A percentile compares a stretch with the other conserved stretches of the same genome.
Evolutionary conservation across 2,329 filamentous ascomycete species (phyloP).

Genomic region (Penicillium sp.): DNA sequence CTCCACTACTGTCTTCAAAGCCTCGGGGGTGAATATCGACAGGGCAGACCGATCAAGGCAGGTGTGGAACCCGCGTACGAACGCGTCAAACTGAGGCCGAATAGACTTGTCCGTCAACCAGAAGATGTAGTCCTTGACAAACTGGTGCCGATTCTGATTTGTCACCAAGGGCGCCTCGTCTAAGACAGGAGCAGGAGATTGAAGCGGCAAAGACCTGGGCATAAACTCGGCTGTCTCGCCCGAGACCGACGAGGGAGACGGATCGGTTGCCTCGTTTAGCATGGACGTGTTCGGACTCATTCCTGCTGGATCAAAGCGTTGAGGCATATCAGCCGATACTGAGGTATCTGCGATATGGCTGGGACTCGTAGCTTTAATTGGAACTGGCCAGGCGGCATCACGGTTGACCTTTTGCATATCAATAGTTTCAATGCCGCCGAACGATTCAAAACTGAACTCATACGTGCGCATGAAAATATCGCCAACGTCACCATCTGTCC

Average conservation of each 20-base stretch:
- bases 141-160: conserved; percentile 73
- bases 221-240: conserved; percentile 24
- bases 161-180: conserved; percentile 73
- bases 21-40: conserved; percentile 67
- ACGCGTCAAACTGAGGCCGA: conserved; percentile 74
- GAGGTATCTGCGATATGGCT: conserved; percentile 11
- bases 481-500: conserved; percentile 77
- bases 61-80: conserved; percentile 75
- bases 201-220: conserved; percentile 23
- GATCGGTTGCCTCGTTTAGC: conserved; percentile 19
- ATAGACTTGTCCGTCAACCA: conserved; percentile 81
- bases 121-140: conserved; percentile 79
- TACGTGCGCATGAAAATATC: conserved; percentile 84
- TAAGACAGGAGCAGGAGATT: conserved; percentile 32
- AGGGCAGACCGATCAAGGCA: conserved; percentile 73
- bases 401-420: conserved; percentile 52
- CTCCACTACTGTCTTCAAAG: conserved; percentile 78
- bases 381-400: conserved; percentile 38
- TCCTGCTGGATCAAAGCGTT: conserved; percentile 16
- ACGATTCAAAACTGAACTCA: conserved; percentile 72
- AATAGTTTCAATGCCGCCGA: conserved; percentile 55
- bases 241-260: conserved; percentile 8
- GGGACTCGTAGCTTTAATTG: conserved; percentile 1
- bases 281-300: conserved; percentile 25
- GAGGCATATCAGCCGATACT: conserved; percentile 26